Evolutionary conservation across 441 rosid species (phyloP).

Genomic region (Euphorbia schlechtendalii): DNA sequence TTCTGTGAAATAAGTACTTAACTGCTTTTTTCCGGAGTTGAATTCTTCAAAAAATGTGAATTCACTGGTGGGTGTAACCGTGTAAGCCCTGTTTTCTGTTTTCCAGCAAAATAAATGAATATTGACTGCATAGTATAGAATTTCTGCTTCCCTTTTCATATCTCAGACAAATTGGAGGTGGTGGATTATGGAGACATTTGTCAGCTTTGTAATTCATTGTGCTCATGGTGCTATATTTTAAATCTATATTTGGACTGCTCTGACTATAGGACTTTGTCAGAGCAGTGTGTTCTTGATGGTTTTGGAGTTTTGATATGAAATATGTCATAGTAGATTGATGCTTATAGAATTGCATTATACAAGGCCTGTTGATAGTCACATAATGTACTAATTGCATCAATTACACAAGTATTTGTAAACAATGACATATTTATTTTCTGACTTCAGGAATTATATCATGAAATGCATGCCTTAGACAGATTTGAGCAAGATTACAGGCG

Average conservation of each 20-base stretch:
- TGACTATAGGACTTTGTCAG: not conserved
- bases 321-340: not conserved
- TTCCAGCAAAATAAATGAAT: not conserved
- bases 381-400: not conserved
- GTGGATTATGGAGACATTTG: not conserved
- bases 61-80: not conserved
- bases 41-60: not conserved
- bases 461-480: constrained; percentile 93
- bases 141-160: not conserved
- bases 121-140: not conserved
- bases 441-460: constrained; percentile 89
- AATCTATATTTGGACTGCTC: constrained; percentile 1
- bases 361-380: not conserved
- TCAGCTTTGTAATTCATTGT: not conserved
- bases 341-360: not conserved
- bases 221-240: not conserved
- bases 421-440: not conserved
- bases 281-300: not conserved
- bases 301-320: not conserved
- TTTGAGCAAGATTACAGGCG: constrained; percentile 97
- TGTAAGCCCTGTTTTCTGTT: no score
- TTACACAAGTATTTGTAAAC: not conserved
- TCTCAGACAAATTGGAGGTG: not conserved
- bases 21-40: not conserved
- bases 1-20: not conserved